A percentile compares a stretch with the other conserved stretches of the same genome.
These are phyloP conservation scores for Balamuthia mandrillaris DNA, from an alignment of 208 protist genomes.

Conservation along the genomic window DNA sequence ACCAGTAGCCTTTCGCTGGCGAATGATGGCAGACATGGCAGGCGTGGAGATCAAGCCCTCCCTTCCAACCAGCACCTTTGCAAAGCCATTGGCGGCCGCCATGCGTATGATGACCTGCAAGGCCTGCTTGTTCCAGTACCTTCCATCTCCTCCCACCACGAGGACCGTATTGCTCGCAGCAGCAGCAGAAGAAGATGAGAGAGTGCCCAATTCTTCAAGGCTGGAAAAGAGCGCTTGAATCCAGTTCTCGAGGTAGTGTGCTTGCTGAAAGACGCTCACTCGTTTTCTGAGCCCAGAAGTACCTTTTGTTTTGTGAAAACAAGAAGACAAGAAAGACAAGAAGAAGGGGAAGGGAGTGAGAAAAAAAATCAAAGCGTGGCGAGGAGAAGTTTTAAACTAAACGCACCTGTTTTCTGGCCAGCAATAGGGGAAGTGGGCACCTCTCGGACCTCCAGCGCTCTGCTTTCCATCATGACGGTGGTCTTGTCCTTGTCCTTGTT, in stretches of 20 bases:
- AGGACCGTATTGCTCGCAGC: conserved; percentile 72
- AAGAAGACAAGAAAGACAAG: too few species aligned
- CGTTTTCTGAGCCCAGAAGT: conserved; percentile 92
- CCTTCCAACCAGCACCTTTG: conserved; percentile 75
- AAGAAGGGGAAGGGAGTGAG: too few species aligned
- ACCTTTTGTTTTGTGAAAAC: too few species aligned
- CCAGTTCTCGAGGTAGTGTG: conserved; percentile 94
- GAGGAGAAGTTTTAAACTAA: too few species aligned
- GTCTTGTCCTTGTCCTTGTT: too few species aligned
- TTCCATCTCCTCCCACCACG: conserved; percentile 93
- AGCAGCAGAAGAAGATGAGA: background rate
- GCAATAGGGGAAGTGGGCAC: conserved; percentile 66
- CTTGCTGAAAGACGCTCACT: conserved; percentile 82
- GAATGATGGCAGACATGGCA: conserved; percentile 89
- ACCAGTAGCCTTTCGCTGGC: conserved; percentile 69
- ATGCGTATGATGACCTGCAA: conserved; percentile 89
- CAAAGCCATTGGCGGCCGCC: conserved; percentile 86
- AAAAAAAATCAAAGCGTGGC: too few species aligned
- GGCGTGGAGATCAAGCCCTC: conserved; percentile 93
- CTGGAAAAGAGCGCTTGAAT: conserved; percentile 91
- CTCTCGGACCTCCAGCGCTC: conserved; percentile 26
- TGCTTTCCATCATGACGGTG: background rate
- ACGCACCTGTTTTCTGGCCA: conserved; percentile 92
- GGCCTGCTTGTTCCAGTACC: conserved; percentile 86
- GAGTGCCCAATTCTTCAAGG: conserved; percentile 60